phyloP scores from a whole-genome alignment of 805 yeast species.

The Teunomyces lycoperdinae region DNA sequence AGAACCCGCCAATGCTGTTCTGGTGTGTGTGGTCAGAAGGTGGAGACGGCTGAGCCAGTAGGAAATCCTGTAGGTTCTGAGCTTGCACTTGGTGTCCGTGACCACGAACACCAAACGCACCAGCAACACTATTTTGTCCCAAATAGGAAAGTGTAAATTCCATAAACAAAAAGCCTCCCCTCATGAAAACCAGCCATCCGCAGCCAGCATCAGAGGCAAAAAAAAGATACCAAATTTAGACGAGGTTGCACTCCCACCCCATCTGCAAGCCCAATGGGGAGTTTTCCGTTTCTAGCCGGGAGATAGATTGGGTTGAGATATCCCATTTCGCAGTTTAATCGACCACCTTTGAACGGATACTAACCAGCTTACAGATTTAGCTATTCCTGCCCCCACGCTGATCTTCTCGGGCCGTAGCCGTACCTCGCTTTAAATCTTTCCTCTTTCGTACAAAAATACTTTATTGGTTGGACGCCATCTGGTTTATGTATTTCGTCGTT shows the following conservation, averaged over 20 bases:
- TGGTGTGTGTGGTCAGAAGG: background rate
- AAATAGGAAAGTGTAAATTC: constrained; percentile 8
- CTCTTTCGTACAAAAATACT: background rate
- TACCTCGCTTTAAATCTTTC: background rate
- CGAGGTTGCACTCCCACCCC: background rate
- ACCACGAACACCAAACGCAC: constrained; percentile 1
- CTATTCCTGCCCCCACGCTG: background rate
- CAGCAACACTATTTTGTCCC: constrained; percentile 4
- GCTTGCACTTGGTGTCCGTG: constrained; percentile 1
- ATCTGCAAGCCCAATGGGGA: background rate
- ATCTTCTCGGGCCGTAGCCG: background rate
- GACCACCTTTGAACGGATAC: background rate
- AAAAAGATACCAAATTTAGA: background rate
- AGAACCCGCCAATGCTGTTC: background rate
- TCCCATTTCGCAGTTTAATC: background rate
- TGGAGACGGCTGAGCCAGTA: background rate
- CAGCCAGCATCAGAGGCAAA: background rate
- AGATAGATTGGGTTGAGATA: background rate
- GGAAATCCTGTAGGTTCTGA: background rate
- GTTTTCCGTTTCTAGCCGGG: background rate
- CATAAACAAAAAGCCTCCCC: background rate
- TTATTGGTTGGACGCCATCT: background rate
- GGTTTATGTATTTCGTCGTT: background rate
- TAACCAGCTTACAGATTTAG: background rate
- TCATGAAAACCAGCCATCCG: background rate